phyloP scores from a whole-genome alignment of 345 rosid genomes.

The Lepidium aucheri region DNA sequence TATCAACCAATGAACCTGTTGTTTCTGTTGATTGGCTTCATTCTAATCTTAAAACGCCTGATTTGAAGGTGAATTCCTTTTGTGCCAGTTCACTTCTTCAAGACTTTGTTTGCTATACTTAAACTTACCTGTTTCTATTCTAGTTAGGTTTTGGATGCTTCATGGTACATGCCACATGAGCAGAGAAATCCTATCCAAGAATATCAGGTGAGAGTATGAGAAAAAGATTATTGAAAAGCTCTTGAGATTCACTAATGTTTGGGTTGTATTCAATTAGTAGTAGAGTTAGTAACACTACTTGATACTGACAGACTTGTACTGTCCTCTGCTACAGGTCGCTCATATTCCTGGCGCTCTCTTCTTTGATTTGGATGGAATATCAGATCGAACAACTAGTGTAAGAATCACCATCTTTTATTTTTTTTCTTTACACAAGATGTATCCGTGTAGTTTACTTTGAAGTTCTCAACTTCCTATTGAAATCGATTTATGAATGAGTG shows the following conservation, averaged over 20 bases:
- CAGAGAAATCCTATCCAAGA: conserved; percentile 96
- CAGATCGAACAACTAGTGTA: conserved; percentile 70
- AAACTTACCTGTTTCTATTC: not conserved
- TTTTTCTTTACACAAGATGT: not conserved
- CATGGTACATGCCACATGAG: conserved; percentile 99
- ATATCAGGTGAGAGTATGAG: conserved; percentile 57
- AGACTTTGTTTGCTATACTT: not conserved
- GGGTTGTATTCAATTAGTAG: not conserved
- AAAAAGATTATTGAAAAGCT: not conserved
- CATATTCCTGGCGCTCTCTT: conserved; percentile 97
- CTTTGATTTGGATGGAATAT: conserved; percentile 94
- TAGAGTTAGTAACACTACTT: not conserved
- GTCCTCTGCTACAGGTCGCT: conserved; percentile 55
- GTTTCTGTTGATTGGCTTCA: conserved; percentile 97
- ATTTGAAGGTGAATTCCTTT: conserved; percentile 53
- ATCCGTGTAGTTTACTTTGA: not conserved
- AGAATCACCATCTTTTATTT: conserved; percentile 9
- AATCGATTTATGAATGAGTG: not conserved
- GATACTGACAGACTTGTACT: conserved; percentile 11
- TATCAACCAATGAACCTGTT: conserved; percentile 58
- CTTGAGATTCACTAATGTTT: not conserved
- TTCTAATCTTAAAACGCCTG: conserved; percentile 65
- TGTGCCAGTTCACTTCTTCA: not conserved
- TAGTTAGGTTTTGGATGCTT: conserved; percentile 85
- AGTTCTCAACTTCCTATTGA: not conserved